Evolutionary conservation across 345 rosid species (phyloP), one percentile per base, ranked within the genome.

Genomic region (Cardiospermum halicacabum): DNA sequence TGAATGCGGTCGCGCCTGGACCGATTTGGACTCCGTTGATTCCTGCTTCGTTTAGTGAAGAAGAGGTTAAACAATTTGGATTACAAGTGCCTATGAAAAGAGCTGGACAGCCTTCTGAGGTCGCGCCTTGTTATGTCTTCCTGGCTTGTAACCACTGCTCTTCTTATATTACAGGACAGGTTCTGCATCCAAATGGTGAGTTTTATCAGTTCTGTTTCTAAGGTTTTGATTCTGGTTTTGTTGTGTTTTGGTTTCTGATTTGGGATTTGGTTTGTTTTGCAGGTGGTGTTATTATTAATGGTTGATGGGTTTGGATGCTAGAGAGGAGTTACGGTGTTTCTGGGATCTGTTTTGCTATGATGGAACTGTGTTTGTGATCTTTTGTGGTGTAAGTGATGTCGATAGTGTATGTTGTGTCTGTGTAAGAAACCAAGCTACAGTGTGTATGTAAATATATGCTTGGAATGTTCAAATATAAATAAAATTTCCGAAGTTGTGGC

Each of bases 21-120:
- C 95, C 90, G 6, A 82, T 87, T 3, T 85, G 89, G 96, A 90
- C 94, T 19, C 96, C 87, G 0, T 54, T 90, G 70, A 70, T 84
- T 36, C 83, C 95, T 0, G 74, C 90, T 4, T 82, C 95, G 0
- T 85, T 82, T 55, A 58, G 54, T 3, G 80, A 82, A 9, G 88
- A 90, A 7, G 75, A 77, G 69, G 73, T 70, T 19, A 61, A 58
- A 3, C 40, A 72, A 50, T 80, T 85, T 34, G 95, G 95, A 3
- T 66, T 71, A 0, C 71, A 82, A 36, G 79, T 76, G 31, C 90
- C 92, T 0, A 85, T 90, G 90, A 67, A 78, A 66, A 80, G 90
- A 69, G 92, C 87, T 0, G 93, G 87, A 1, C 96, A 89, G 80
- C 96, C 92, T n/a, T 64, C 68, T 4, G 96, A 89, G 63, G 84